phyloP scores from a whole-genome alignment of 208 protist genomes.

The Trichomonas vaginalis region DNA sequence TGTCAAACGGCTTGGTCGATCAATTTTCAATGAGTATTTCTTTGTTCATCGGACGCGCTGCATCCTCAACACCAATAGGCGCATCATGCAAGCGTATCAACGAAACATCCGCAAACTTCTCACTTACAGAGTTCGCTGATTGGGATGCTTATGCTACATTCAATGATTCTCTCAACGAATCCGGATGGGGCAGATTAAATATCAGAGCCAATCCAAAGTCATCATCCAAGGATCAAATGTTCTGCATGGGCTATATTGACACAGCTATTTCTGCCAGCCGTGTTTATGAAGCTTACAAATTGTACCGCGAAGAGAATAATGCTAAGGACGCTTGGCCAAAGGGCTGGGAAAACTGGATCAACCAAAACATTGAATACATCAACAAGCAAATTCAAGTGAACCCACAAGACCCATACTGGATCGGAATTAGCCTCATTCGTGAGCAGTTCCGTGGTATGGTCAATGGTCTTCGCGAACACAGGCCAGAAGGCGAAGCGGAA shows the following conservation, averaged over 20 bases:
- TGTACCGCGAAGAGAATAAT: not conserved
- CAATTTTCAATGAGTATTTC: not conserved
- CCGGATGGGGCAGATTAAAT: not conserved
- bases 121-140: not conserved
- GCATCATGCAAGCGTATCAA: not conserved
- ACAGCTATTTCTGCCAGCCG: not conserved
- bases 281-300: not conserved
- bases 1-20: not conserved
- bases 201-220: not conserved
- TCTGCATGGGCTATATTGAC: not conserved
- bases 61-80: not conserved
- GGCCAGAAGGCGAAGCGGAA: not conserved
- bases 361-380: not conserved
- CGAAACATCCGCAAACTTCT: not conserved
- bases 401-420: not conserved
- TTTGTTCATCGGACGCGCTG: not conserved
- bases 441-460: not conserved
- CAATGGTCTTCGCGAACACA: not conserved
- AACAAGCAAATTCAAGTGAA: not conserved
- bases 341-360: not conserved
- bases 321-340: not conserved
- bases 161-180: not conserved
- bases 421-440: not conserved
- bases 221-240: not conserved
- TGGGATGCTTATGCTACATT: not conserved